Evolutionary conservation across 495 filamentous ascomycete genomes (phyloP).

Genomic region (Melanomma pulvis-pyrius): DNA sequence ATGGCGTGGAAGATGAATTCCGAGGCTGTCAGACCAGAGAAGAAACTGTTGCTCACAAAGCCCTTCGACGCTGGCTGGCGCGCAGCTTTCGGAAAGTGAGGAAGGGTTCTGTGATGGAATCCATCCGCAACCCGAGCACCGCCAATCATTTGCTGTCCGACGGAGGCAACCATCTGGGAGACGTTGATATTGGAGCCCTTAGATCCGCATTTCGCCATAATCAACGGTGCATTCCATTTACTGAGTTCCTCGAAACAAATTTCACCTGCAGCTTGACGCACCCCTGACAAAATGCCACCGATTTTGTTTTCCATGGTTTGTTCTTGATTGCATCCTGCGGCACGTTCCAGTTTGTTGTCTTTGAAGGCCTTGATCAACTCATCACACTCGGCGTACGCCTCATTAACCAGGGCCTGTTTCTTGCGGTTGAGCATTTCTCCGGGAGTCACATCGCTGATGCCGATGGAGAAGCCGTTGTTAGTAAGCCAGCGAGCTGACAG

Average conservation of each 20-base stretch:
- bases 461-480: conserved; percentile 93
- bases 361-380: conserved; percentile 82
- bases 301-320: conserved; percentile 88
- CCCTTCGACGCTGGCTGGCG: conserved; percentile 91
- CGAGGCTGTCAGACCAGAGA: conserved; percentile 81
- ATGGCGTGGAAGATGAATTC: conserved; percentile 99
- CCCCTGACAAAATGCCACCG: conserved; percentile 86
- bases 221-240: conserved; percentile 87
- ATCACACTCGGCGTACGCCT: conserved; percentile 80
- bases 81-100: conserved; percentile 92
- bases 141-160: conserved; percentile 96
- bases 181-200: conserved; percentile 98
- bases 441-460: conserved; percentile 91
- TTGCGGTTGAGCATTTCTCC: conserved; percentile 64
- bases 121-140: conserved; percentile 92
- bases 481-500: conserved; percentile 85
- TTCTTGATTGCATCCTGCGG: conserved; percentile 85
- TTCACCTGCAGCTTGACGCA: conserved; percentile 86
- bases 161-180: conserved; percentile 96
- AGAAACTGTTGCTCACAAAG: conserved; percentile 97
- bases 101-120: conserved; percentile 91
- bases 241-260: conserved; percentile 88
- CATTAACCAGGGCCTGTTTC: conserved; percentile 75
- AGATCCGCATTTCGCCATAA: conserved; percentile 96
- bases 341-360: conserved; percentile 74